phyloP scores from a whole-genome alignment of 2,329 filamentous ascomycete species.

The Curvularia hawaiiensis region DNA sequence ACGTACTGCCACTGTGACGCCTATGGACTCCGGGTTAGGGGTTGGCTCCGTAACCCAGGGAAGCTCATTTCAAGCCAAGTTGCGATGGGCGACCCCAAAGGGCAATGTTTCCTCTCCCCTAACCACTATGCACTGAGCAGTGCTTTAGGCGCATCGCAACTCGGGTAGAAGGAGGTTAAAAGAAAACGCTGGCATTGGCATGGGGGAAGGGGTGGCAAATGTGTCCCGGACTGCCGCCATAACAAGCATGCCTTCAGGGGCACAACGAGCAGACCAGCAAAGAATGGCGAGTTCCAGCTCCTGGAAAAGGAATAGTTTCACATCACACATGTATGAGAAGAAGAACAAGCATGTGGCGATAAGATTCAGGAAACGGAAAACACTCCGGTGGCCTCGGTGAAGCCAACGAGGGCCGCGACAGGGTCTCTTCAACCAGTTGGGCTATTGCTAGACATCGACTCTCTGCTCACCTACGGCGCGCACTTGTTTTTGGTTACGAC shows the following conservation, averaged over 20 bases:
- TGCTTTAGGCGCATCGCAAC: not conserved
- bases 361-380: not conserved
- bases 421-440: not conserved
- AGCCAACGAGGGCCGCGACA: not conserved
- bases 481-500: not conserved
- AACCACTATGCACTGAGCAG: not conserved
- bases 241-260: not conserved
- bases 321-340: not conserved
- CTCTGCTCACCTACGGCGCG: slow-evolving; percentile 4
- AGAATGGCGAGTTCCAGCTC: not conserved
- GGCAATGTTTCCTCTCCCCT: not conserved
- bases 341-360: not conserved
- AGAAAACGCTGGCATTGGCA: not conserved
- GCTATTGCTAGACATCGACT: slow-evolving; percentile 1
- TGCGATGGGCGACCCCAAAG: not conserved
- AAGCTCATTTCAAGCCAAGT: not conserved
- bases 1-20: not conserved
- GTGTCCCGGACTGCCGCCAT: not conserved
- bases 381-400: not conserved
- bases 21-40: not conserved
- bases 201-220: slow-evolving; percentile 1
- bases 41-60: not conserved
- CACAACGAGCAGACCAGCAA: not conserved
- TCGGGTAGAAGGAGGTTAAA: not conserved
- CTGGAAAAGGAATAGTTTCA: not conserved